A percentile compares a stretch with the other conserved stretches of the same genome.
These are phyloP conservation scores for Alternaria incomplexa DNA, from an alignment of 2,329 filamentous ascomycete genomes.

Conservation along the genomic window DNA sequence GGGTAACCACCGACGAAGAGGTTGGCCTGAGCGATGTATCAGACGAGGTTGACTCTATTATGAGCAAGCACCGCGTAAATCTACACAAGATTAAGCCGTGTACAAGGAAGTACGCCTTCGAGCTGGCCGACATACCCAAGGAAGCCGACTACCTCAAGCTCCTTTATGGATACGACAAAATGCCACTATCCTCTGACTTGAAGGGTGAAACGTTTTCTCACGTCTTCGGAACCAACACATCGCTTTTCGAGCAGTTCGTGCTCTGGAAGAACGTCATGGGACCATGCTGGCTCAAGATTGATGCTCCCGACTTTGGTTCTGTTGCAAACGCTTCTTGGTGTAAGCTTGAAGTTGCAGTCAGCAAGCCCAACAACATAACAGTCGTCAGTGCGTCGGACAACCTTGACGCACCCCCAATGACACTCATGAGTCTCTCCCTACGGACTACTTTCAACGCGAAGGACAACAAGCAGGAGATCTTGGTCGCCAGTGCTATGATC, in stretches of 20 bases:
- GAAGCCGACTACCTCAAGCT: slow-evolving; percentile 93
- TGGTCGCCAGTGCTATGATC: slow-evolving; percentile 87
- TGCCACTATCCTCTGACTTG: slow-evolving; percentile 70
- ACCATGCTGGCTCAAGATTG: slow-evolving; percentile 93
- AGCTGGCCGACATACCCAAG: slow-evolving; percentile 83
- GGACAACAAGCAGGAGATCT: slow-evolving; percentile 94
- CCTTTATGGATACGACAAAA: slow-evolving; percentile 92
- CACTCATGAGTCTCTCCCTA: slow-evolving; percentile 92
- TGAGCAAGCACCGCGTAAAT: slow-evolving; percentile 83
- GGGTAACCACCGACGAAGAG: slow-evolving; percentile 74
- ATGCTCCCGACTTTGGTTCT: slow-evolving; percentile 80
- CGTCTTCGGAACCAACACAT: slow-evolving; percentile 91
- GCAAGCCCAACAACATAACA: slow-evolving; percentile 77
- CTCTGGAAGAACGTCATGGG: slow-evolving; percentile 99
- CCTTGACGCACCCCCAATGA: slow-evolving; percentile 83
- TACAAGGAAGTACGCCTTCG: slow-evolving; percentile 93
- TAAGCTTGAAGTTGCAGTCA: slow-evolving; percentile 87
- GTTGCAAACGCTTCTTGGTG: slow-evolving; percentile 96
- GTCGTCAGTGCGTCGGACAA: slow-evolving; percentile 78
- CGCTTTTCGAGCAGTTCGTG: slow-evolving; percentile 96
- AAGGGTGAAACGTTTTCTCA: slow-evolving; percentile 90
- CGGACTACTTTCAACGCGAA: slow-evolving; percentile 87
- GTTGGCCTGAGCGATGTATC: slow-evolving; percentile 90
- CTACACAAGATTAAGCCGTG: slow-evolving; percentile 95
- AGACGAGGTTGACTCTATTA: slow-evolving; percentile 83